Conservation (phyloP, 768 basidiomycete species). For the Tylopilus subfusipes region DNA sequence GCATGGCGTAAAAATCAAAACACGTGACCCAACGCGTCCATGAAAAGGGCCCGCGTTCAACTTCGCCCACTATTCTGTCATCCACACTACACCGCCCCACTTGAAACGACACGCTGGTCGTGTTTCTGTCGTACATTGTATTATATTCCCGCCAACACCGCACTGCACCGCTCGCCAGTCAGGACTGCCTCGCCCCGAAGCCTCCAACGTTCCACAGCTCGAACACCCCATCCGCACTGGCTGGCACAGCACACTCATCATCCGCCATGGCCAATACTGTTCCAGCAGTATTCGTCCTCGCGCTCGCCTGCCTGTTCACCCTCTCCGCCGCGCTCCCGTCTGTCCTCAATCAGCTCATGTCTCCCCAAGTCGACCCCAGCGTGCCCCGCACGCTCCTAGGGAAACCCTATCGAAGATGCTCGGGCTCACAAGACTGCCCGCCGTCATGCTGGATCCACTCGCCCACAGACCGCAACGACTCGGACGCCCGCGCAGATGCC, state of each 20-base stretch:
- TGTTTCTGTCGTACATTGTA: not conserved
- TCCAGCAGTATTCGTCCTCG: not conserved
- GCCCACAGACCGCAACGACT: not conserved
- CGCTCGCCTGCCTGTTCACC: slow-evolving; percentile 8
- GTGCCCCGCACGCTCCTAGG: slow-evolving; percentile 16
- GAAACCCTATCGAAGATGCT: slow-evolving; percentile 6
- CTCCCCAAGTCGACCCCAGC: not conserved
- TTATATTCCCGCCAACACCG: not conserved
- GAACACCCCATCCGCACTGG: not conserved
- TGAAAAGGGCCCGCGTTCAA: not conserved
- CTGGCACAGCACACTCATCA: not conserved
- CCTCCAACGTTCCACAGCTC: not conserved
- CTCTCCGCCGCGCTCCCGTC: slow-evolving; percentile 10
- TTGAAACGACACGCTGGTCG: slow-evolving; percentile 15
- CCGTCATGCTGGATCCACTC: not conserved
- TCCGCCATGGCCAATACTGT: slow-evolving; percentile 1
- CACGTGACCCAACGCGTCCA: slow-evolving; percentile 13
- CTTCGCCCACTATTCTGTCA: not conserved
- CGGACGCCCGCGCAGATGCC: not conserved
- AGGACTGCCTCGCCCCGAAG: not conserved
- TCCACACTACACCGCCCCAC: not conserved
- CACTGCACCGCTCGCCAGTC: not conserved
- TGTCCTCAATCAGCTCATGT: not conserved
- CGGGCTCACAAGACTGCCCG: not conserved
- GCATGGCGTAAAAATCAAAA: slow-evolving; percentile 5